Evolutionary conservation across 495 filamentous ascomycete genomes (phyloP).

Genomic region (Cairneyella variabilis): DNA sequence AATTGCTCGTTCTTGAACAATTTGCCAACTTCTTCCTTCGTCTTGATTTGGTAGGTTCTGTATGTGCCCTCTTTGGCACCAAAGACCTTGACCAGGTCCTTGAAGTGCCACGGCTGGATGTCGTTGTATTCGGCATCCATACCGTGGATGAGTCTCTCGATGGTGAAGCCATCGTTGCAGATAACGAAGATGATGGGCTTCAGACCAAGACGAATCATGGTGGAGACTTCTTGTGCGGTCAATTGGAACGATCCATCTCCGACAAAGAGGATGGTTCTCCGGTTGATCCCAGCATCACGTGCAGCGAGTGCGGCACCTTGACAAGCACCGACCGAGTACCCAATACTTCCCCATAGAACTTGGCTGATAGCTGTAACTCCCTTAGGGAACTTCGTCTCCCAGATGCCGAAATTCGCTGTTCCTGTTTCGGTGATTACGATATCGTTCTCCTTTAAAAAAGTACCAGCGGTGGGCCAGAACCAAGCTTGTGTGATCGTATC

Average conservation of each 20-base stretch:
- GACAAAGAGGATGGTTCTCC: slow-evolving; percentile 76
- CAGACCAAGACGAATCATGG: slow-evolving; percentile 74
- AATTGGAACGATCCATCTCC: slow-evolving; percentile 87
- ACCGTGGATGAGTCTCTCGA: slow-evolving; percentile 72
- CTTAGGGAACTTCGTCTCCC: slow-evolving; percentile 78
- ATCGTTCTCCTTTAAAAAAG: slow-evolving; percentile 72
- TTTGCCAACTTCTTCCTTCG: slow-evolving; percentile 61
- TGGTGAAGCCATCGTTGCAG: slow-evolving; percentile 73
- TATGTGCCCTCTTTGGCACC: slow-evolving; percentile 50
- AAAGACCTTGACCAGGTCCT: slow-evolving; percentile 63
- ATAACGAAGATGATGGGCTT: slow-evolving; percentile 79
- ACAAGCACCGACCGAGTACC: slow-evolving; percentile 73
- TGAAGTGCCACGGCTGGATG: slow-evolving; percentile 69
- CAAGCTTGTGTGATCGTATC: slow-evolving; percentile 72
- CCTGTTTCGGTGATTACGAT: slow-evolving; percentile 87
- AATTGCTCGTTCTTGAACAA: slow-evolving; percentile 69
- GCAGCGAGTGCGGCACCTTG: slow-evolving; percentile 72
- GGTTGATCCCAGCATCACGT: slow-evolving; percentile 50
- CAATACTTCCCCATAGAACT: slow-evolving; percentile 87
- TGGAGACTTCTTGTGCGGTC: slow-evolving; percentile 80
- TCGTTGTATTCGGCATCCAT: slow-evolving; percentile 80
- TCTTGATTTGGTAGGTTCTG: slow-evolving; percentile 66
- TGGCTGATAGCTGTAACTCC: slow-evolving; percentile 75
- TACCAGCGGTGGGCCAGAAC: slow-evolving; percentile 79
- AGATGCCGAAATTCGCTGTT: slow-evolving; percentile 86